Evolutionary conservation across 192 early-diverging fungal species (phyloP).

Genomic region (Coemansia asiatica): DNA sequence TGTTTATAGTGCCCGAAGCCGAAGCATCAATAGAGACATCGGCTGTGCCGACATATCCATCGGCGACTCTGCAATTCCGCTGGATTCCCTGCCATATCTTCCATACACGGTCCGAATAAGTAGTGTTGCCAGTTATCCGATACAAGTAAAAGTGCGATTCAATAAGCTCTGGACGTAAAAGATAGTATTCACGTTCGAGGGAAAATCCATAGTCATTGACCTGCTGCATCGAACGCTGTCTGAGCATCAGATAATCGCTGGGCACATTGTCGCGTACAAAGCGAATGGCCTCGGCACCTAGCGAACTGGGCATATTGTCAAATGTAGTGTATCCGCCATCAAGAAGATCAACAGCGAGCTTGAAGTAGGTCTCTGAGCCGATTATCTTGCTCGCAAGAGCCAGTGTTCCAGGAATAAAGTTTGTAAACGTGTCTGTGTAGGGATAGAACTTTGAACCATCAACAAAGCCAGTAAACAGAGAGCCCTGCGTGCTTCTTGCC

Average conservation of each 20-base stretch:
- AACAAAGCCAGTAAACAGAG: slow-evolving; percentile 40
- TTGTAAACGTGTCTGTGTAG: slow-evolving; percentile 47
- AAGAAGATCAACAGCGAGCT: slow-evolving; percentile 33
- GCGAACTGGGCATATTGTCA: slow-evolving; percentile 37
- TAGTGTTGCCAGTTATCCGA: slow-evolving; percentile 65
- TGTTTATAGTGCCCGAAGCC: slow-evolving; percentile 29
- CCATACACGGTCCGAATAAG: slow-evolving; percentile 72
- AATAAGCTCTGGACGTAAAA: slow-evolving; percentile 77
- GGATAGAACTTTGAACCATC: slow-evolving; percentile 50
- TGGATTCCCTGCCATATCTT: slow-evolving; percentile 67
- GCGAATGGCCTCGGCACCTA: slow-evolving; percentile 44
- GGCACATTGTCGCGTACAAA: slow-evolving; percentile 50
- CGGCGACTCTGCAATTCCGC: slow-evolving; percentile 64
- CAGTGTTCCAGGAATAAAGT: slow-evolving; percentile 52
- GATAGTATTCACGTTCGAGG: slow-evolving; percentile 54
- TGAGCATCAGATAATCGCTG: slow-evolving; percentile 28
- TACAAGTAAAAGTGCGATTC: slow-evolving; percentile 75
- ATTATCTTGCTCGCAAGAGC: slow-evolving; percentile 46
- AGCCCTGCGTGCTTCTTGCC: slow-evolving; percentile 32
- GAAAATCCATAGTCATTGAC: slow-evolving; percentile 33
- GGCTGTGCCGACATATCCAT: slow-evolving; percentile 65
- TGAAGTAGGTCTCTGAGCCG: slow-evolving; percentile 43
- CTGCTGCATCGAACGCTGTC: slow-evolving; percentile 6
- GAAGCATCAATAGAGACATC: slow-evolving; percentile 37
- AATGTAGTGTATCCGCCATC: slow-evolving; percentile 47